Evolutionary conservation across 2,329 filamentous ascomycete genomes (phyloP).

Genomic region (Furcasterigmium sp.): DNA sequence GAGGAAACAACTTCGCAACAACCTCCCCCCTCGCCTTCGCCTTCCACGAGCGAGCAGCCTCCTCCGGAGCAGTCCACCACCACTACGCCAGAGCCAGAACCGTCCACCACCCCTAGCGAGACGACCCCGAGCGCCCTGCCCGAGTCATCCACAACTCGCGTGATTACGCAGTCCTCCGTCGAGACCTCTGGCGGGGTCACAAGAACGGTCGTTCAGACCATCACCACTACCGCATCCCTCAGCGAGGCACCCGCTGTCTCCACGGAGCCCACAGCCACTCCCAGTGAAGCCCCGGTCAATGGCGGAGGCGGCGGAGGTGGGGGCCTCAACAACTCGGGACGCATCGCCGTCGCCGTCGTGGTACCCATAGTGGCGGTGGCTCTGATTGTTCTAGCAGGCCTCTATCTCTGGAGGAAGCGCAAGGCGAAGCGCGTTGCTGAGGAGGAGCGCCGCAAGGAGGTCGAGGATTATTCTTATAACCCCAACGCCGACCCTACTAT

Average conservation of each 20-base stretch:
- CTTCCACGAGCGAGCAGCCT: conserved; percentile 3
- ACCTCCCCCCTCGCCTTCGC: conserved; percentile 5
- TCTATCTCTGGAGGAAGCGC: conserved; percentile 85
- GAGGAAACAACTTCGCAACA: no score
- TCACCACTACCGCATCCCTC: conserved; percentile 13
- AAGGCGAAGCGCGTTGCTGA: conserved; percentile 81
- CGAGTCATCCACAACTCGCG: conserved; percentile 15
- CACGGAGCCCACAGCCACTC: conserved; percentile 16
- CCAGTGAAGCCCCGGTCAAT: conserved; percentile 19
- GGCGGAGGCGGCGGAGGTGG: conserved; percentile 23
- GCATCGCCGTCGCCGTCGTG: conserved; percentile 88
- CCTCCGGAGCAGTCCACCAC: conserved; percentile 5
- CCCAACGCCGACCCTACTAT: conserved; percentile 92
- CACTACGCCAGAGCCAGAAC: conserved; percentile 12
- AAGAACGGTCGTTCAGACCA: conserved; percentile 15
- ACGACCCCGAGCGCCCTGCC: conserved; percentile 9
- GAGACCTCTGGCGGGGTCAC: conserved; percentile 7
- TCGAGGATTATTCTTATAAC: conserved; percentile 96
- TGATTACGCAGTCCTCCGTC: conserved; percentile 4
- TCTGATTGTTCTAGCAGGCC: conserved; percentile 66
- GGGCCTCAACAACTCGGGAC: conserved; percentile 57
- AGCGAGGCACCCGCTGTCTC: conserved; percentile 15
- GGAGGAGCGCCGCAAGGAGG: conserved; percentile 88
- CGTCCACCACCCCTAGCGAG: conserved; percentile 5
- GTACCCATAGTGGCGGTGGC: conserved; percentile 88